A percentile compares a stretch with the other conserved stretches of the same genome.
Evolutionary conservation across 2,329 filamentous ascomycete genomes (phyloP).

Genomic region (Colletotrichum sp.): DNA sequence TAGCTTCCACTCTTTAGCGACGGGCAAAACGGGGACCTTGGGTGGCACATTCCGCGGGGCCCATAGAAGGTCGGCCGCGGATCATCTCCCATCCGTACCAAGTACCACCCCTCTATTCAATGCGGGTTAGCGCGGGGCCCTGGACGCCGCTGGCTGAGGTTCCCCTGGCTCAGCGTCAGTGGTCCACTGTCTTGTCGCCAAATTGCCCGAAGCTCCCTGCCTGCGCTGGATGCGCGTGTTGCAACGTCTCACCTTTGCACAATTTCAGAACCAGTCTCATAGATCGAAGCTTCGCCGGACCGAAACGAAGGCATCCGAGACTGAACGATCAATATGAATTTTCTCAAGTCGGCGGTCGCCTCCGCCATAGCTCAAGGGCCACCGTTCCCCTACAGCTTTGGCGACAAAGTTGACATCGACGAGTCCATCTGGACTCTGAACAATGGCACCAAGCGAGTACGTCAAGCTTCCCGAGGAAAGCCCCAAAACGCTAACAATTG

Average conservation of each 20-base stretch:
- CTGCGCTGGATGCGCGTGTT: conserved; percentile 10
- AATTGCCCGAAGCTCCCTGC: conserved; percentile 11
- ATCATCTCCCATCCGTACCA: conserved; percentile 1
- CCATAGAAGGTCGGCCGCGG: conserved; percentile 7
- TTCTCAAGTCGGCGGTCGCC: conserved; percentile 95
- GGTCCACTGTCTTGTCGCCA: conserved; percentile 18
- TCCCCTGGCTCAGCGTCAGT: background rate
- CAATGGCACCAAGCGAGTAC: conserved; percentile 89
- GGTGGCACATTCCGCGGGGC: background rate
- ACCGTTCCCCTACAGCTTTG: conserved; percentile 90
- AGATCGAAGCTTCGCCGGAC: background rate
- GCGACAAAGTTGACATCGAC: conserved; percentile 89
- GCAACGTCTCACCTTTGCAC: conserved; percentile 5
- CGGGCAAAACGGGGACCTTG: background rate
- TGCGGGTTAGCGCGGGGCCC: conserved; percentile 21
- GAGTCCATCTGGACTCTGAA: conserved; percentile 96
- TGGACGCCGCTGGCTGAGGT: background rate
- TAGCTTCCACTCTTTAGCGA: conserved; percentile 1
- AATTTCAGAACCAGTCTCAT: background rate
- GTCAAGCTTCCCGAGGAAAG: conserved; percentile 22
- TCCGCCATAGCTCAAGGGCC: conserved; percentile 96
- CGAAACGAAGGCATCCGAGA: background rate
- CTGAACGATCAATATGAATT: conserved; percentile 72
- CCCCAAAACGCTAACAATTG: background rate
- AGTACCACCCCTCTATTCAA: conserved; percentile 19